These are phyloP conservation scores for Akanthomyces dipterigenus DNA, from an alignment of 2,329 filamentous ascomycete genomes.

Conservation along the genomic window DNA sequence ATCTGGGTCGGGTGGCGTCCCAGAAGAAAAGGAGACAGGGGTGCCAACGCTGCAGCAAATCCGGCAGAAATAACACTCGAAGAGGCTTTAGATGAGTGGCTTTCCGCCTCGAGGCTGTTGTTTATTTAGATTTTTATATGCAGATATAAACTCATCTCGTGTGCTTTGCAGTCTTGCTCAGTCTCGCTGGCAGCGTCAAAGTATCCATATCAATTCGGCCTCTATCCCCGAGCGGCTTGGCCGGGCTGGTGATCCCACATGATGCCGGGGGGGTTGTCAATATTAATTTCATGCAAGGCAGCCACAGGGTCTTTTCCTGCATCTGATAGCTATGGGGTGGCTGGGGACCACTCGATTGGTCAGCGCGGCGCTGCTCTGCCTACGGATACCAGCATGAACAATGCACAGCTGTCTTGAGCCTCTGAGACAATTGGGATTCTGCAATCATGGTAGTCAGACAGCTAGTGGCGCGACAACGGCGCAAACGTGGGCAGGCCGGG, in stretches of 20 bases:
- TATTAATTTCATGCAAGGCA: background rate
- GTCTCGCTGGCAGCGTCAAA: background rate
- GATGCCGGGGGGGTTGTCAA: background rate
- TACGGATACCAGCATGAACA: too few relatives aligned
- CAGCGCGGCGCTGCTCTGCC: background rate
- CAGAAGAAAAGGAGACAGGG: background rate
- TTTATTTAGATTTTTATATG: too few relatives aligned
- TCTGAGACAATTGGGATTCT: background rate
- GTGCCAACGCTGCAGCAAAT: background rate
- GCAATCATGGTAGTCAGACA: background rate
- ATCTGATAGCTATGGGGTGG: background rate
- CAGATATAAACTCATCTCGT: background rate
- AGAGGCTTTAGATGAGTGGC: too few relatives aligned
- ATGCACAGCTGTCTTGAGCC: background rate
- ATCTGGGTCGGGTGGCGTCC: background rate
- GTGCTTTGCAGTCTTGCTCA: background rate
- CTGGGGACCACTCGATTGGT: background rate
- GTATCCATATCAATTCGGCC: background rate
- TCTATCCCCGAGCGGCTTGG: background rate
- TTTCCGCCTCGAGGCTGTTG: too few relatives aligned
- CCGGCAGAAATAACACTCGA: background rate
- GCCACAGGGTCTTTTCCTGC: conserved; percentile 4
- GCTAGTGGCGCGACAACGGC: too few relatives aligned
- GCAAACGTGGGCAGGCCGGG: too few relatives aligned
- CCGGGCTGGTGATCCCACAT: background rate